Evolutionary conservation across 2,329 filamentous ascomycete species (phyloP).

Genomic region (Sporothrix globosa): DNA sequence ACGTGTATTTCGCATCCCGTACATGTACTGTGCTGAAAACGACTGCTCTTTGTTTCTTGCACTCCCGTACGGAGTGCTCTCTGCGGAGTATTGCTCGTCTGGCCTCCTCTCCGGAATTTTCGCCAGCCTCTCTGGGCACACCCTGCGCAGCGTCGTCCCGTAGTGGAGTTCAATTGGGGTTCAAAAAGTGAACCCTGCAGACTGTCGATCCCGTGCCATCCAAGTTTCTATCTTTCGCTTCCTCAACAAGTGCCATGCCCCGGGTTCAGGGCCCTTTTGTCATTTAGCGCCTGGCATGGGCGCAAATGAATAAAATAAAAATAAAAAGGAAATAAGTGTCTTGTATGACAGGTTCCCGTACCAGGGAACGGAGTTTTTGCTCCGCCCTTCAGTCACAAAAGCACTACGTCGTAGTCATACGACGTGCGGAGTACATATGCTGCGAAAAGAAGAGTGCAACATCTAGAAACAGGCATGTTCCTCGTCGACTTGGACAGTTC

Average conservation of each 20-base stretch:
- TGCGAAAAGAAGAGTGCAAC: background rate
- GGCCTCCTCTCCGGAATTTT: too few species aligned
- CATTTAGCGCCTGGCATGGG: background rate
- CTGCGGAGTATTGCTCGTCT: too few species aligned
- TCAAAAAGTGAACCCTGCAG: constrained; percentile 25
- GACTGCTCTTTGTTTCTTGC: too few species aligned
- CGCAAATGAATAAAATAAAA: background rate
- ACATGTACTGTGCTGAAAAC: too few species aligned
- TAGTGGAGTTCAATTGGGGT: constrained; percentile 16
- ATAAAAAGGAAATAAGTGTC: background rate
- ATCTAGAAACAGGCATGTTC: background rate
- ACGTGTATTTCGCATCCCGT: background rate
- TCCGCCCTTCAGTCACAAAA: constrained; percentile 9
- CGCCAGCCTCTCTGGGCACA: too few species aligned
- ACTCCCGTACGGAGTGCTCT: too few species aligned
- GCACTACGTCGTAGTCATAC: too few species aligned
- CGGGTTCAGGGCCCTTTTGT: background rate
- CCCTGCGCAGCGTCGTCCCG: background rate
- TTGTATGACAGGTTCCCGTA: background rate
- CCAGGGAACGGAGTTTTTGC: constrained; percentile 28
- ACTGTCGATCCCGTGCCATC: constrained; percentile 29
- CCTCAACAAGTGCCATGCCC: background rate
- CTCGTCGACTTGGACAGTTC: background rate
- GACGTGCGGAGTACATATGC: too few species aligned
- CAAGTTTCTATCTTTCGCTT: background rate